A percentile compares a stretch with the other conserved stretches of the same genome.
These are phyloP conservation scores for Wickerhamomyces hampshirensis DNA, from an alignment of 805 yeast genomes.

Conservation along the genomic window DNA sequence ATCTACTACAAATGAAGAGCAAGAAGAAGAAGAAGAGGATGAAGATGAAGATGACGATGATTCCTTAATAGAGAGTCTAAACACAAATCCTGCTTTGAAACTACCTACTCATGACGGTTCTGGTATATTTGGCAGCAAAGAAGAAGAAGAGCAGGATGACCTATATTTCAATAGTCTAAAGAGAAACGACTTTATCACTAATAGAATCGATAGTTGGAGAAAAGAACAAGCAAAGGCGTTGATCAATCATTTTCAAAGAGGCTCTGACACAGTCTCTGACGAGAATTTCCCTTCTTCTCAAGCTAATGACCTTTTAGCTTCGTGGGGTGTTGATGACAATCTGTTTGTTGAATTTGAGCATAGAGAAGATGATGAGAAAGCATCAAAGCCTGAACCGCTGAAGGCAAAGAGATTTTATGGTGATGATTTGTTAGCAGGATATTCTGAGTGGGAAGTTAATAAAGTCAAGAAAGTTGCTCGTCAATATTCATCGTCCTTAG, in stretches of 20 bases:
- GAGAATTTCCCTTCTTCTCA: constrained; percentile 2
- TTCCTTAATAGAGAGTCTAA: constrained; percentile 23
- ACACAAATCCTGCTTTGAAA: constrained; percentile 12
- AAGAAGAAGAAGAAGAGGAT: constrained; percentile 9
- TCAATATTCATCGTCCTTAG: constrained; percentile 20
- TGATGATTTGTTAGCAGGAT: constrained; percentile 20
- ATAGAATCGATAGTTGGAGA: constrained; percentile 25
- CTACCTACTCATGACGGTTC: constrained; percentile 16
- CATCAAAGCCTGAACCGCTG: constrained; percentile 1
- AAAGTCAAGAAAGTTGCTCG: constrained; percentile 23
- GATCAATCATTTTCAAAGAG: constrained; percentile 18
- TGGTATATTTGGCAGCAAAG: constrained; percentile 10
- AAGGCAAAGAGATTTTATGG: constrained; percentile 27
- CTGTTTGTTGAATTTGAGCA: constrained; percentile 4
- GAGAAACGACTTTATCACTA: constrained; percentile 19
- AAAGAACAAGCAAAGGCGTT: constrained; percentile 23
- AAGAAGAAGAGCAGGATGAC: constrained; percentile 5
- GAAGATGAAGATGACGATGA: constrained; percentile 24
- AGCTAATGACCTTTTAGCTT: constrained; percentile 24
- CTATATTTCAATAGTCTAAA: constrained; percentile 8
- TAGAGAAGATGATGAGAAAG: not conserved
- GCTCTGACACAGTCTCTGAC: constrained; percentile 6
- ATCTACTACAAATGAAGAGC: constrained; percentile 11
- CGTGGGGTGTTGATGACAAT: constrained; percentile 31
- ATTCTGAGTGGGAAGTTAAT: constrained; percentile 20